Evolutionary conservation across 352 stramenopile genomes (phyloP).

Genomic region (Blastocystis sp.): DNA sequence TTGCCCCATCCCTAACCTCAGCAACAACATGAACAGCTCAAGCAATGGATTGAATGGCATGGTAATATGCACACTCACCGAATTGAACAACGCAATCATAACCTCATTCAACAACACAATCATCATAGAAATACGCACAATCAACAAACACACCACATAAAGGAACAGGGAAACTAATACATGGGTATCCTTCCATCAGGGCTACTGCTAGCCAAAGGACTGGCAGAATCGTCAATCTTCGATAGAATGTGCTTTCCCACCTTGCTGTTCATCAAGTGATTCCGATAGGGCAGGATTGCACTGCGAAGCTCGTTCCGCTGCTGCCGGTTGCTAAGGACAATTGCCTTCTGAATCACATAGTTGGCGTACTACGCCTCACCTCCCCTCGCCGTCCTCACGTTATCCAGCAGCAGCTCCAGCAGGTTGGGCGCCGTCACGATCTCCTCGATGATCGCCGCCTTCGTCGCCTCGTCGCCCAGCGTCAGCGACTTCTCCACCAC

Average conservation of each 20-base stretch:
- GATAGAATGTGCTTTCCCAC: conserved; percentile 26
- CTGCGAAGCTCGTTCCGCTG: conserved; percentile 88
- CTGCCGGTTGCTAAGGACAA: conserved; percentile 89
- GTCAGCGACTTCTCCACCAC: conserved; percentile 97
- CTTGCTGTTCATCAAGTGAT: conserved; percentile 32
- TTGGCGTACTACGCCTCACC: conserved; percentile 86
- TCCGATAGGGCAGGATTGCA: conserved; percentile 89
- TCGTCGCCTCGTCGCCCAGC: conserved; percentile 79
- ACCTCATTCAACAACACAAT: no score
- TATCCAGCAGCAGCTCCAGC: conserved; percentile 4
- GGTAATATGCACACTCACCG: no score
- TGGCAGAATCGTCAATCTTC: conserved; percentile 5
- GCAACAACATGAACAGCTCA: no score
- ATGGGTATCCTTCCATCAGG: no score
- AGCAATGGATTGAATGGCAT: no score
- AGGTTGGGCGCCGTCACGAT: conserved; percentile 69
- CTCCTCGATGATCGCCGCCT: conserved; percentile 79
- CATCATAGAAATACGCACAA: no score
- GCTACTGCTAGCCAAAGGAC: no score
- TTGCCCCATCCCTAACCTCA: no score
- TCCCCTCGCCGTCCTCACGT: neutral
- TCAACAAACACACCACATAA: no score
- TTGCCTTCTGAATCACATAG: conserved; percentile 93
- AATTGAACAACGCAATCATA: no score
- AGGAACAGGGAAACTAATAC: no score